Evolutionary conservation across 1,284 basidiomycete species (phyloP).

Genomic region (Cryptococcus hybrid): DNA sequence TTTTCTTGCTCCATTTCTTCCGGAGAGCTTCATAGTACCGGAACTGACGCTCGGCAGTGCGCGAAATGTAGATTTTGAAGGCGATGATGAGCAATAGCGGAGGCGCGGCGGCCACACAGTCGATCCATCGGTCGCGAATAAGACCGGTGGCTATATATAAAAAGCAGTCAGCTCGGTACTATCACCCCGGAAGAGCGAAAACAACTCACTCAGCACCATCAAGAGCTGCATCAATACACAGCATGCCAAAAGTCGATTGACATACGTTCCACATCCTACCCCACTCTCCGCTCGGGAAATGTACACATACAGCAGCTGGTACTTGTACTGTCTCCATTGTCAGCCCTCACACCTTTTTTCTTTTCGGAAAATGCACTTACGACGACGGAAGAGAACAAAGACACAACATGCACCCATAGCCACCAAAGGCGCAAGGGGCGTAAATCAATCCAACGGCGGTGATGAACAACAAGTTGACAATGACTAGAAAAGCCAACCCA

Average conservation of each 20-base stretch:
- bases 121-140: constrained; percentile 66
- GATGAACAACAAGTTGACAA: constrained; percentile 69
- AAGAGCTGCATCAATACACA: constrained; percentile 78
- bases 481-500: constrained; percentile 13
- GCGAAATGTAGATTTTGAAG: constrained; percentile 80
- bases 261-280: constrained; percentile 89
- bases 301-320: constrained; percentile 94
- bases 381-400: constrained; percentile 58
- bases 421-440: constrained; percentile 86
- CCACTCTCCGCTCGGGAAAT: constrained; percentile 85
- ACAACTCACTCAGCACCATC: constrained; percentile 75
- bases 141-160: constrained; percentile 70
- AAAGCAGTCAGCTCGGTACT: neutral
- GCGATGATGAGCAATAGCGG: constrained; percentile 69
- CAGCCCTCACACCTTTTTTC: neutral
- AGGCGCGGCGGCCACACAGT: constrained; percentile 57
- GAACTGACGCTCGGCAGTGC: constrained; percentile 68
- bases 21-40: constrained; percentile 60
- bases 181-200: too few relatives aligned
- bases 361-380: constrained; percentile 21
- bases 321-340: constrained; percentile 58
- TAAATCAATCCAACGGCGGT: constrained; percentile 83
- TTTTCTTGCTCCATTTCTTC: constrained; percentile 47
- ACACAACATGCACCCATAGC: constrained; percentile 61
- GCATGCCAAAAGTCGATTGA: constrained; percentile 76